Evolutionary conservation across 768 basidiomycete genomes (phyloP).

Genomic region (Lactarius tabidus): DNA sequence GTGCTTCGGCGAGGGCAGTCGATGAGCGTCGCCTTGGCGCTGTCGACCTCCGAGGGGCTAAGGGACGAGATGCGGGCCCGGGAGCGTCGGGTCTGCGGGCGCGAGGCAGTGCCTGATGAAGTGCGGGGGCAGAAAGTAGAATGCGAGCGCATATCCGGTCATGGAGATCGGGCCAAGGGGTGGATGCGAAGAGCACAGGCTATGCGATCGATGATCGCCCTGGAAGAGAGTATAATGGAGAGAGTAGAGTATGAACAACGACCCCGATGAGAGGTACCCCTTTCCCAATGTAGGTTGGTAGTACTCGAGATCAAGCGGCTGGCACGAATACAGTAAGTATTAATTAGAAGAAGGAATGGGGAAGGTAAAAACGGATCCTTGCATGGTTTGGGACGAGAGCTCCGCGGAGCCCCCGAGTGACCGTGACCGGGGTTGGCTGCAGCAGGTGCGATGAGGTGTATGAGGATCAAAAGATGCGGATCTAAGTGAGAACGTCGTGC

Average conservation of each 20-base stretch:
- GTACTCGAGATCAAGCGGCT: constrained; percentile 83
- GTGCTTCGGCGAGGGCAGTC: constrained; percentile 60
- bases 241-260: constrained; percentile 58
- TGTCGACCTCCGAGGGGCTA: constrained; percentile 75
- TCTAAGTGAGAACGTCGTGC: constrained; percentile 60
- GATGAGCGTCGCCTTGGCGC: constrained; percentile 64
- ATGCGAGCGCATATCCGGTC: constrained; percentile 57
- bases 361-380: constrained; percentile 42
- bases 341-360: too few relatives aligned
- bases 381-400: constrained; percentile 63
- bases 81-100: constrained; percentile 44
- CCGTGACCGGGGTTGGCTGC: constrained; percentile 62
- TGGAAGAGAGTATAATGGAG: constrained; percentile 61
- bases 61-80: constrained; percentile 56
- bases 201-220: constrained; percentile 57
- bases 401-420: constrained; percentile 55
- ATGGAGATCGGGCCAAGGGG: constrained; percentile 46
- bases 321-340: background rate
- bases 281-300: constrained; percentile 74
- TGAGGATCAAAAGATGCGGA: constrained; percentile 75
- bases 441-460: constrained; percentile 77
- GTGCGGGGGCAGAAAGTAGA: constrained; percentile 67
- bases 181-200: constrained; percentile 35
- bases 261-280: constrained; percentile 59
- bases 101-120: constrained; percentile 59